Conservation (phyloP, 1,284 basidiomycete genomes). For the Marasmius tenuissimus region DNA sequence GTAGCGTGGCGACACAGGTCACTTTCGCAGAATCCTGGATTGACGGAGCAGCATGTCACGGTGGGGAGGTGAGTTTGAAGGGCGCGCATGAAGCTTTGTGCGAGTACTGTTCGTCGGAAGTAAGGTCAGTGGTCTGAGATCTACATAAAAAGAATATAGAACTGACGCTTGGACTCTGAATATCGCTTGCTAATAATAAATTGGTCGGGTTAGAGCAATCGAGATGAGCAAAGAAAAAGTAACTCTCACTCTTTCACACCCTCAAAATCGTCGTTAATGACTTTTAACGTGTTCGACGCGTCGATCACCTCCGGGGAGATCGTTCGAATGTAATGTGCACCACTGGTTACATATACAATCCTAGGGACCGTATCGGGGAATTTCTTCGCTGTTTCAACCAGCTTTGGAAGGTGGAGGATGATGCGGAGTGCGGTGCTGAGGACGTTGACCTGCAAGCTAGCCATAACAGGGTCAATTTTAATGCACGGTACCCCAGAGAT, state of each 20-base stretch:
- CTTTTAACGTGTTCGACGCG: conserved; percentile 23
- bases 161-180: conserved; percentile 32
- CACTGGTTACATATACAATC: conserved; percentile 26
- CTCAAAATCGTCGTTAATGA: conserved; percentile 24
- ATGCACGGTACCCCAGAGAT: conserved; percentile 4
- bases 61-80: conserved; percentile 34
- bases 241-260: conserved; percentile 20
- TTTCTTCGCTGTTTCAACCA: background rate
- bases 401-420: background rate
- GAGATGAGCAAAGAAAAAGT: background rate
- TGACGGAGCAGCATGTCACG: conserved; percentile 35
- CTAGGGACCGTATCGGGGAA: background rate
- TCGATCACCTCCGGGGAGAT: conserved; percentile 24
- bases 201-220: background rate
- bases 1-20: conserved; percentile 30
- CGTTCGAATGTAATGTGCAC: conserved; percentile 27
- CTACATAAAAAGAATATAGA: background rate
- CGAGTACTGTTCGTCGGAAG: conserved; percentile 32
- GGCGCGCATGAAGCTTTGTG: conserved; percentile 40
- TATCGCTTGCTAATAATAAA: conserved; percentile 25
- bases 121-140: background rate
- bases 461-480: background rate
- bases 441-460: background rate
- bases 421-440: background rate
- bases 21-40: conserved; percentile 50